Evolutionary conservation across 352 stramenopile species (phyloP).

Genomic region (Pythium phragmitis): DNA sequence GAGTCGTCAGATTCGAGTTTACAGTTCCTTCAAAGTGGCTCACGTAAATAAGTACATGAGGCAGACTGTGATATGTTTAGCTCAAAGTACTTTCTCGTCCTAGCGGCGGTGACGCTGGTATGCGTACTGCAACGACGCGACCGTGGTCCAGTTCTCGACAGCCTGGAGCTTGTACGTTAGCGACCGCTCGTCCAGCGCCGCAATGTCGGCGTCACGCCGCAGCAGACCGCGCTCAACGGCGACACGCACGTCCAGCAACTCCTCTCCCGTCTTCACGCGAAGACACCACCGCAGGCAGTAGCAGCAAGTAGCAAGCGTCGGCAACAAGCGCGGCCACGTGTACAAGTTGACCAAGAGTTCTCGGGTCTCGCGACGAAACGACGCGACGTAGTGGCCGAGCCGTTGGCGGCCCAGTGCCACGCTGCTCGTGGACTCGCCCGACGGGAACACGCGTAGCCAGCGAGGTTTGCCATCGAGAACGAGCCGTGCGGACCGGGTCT

Average conservation of each 20-base stretch:
- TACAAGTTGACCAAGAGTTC: slow-evolving; percentile 21
- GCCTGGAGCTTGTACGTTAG: slow-evolving; percentile 12
- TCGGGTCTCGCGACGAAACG: not conserved
- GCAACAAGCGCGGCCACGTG: slow-evolving; percentile 7
- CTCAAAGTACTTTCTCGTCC: not conserved
- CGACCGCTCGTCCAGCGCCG: slow-evolving; percentile 9
- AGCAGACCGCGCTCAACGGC: slow-evolving; percentile 7
- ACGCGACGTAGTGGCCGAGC: slow-evolving; percentile 22
- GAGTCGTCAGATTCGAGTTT: too few relatives aligned
- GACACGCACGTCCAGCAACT: not conserved
- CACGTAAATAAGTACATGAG: too few relatives aligned
- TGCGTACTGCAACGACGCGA: slow-evolving; percentile 8
- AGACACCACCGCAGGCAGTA: slow-evolving; percentile 15
- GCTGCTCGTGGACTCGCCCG: slow-evolving; percentile 19
- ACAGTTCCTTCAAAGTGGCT: too few relatives aligned
- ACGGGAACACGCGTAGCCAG: slow-evolving; percentile 20
- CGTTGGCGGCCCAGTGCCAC: slow-evolving; percentile 2
- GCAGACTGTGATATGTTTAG: too few relatives aligned
- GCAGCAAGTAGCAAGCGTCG: not conserved
- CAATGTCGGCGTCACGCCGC: slow-evolving; percentile 2
- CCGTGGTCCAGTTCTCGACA: slow-evolving; percentile 14
- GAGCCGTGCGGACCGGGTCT: not conserved
- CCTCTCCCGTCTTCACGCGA: not conserved
- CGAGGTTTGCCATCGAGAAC: slow-evolving; percentile 13
- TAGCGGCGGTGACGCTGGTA: slow-evolving; percentile 1